These are phyloP conservation scores for Vanrija humicola DNA, from an alignment of 1,284 basidiomycete species.

Conservation along the genomic window DNA sequence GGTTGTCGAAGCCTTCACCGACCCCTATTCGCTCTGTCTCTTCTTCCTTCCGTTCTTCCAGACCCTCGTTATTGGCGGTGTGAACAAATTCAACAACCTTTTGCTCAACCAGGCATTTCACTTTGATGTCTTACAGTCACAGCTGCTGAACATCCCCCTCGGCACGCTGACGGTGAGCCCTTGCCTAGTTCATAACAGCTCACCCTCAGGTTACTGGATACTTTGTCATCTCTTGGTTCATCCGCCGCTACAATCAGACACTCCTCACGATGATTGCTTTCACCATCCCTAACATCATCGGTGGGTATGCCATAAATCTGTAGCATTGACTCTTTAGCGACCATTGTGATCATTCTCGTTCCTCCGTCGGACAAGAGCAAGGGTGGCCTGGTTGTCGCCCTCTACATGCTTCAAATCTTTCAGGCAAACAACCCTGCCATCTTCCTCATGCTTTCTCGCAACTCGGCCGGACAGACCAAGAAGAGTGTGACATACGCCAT, in stretches of 20 bases:
- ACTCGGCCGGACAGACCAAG: slow-evolving; percentile 22
- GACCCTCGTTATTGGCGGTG: slow-evolving; percentile 28
- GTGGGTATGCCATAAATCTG: background rate
- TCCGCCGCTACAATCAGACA: slow-evolving; percentile 1
- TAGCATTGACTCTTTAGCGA: slow-evolving; percentile 1
- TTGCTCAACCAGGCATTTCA: slow-evolving; percentile 26
- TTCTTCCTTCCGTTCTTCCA: slow-evolving; percentile 7
- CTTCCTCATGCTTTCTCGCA: slow-evolving; percentile 17
- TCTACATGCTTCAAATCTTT: slow-evolving; percentile 13
- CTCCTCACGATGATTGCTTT: slow-evolving; percentile 9
- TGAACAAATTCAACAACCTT: slow-evolving; percentile 23
- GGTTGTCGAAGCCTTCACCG: background rate
- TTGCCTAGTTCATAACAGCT: background rate
- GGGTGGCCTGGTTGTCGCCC: slow-evolving; percentile 16
- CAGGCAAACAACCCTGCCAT: slow-evolving; percentile 13
- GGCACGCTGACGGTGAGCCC: slow-evolving; percentile 8
- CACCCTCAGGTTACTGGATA: slow-evolving; percentile 8
- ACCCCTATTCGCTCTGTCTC: background rate
- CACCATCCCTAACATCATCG: slow-evolving; percentile 13
- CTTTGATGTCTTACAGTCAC: slow-evolving; percentile 17
- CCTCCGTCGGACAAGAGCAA: slow-evolving; percentile 2
- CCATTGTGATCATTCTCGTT: slow-evolving; percentile 16
- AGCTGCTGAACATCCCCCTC: slow-evolving; percentile 24
- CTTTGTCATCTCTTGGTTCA: slow-evolving; percentile 7
- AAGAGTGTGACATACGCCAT: slow-evolving; percentile 15